phyloP scores from a whole-genome alignment of 306 rosid species.

The cucumber (Cucumis sativus) region Cucumber_9930_V3 NC_026658.2:724001-724500 shows the following conservation, averaged over 20 bases:
- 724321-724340: conserved; percentile 12
- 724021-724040: not conserved
- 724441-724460: no score
- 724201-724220: conserved; percentile 44
- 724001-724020: not conserved
- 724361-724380: no score
- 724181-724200: conserved; percentile 61
- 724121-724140: conserved; percentile 14
- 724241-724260: conserved; percentile 65
- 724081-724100: not conserved
- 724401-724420: no score
- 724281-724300: not conserved
- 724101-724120: no score
- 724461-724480: no score
- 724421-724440: no score
- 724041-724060: not conserved
- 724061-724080: not conserved
- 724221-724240: conserved; percentile 39
- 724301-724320: conserved; percentile 18
- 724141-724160: conserved; percentile 36
- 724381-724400: no score
- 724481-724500: no score
- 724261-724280: conserved; percentile 45
- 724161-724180: conserved; percentile 92
- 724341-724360: no score